Conservation (phyloP, 1,284 basidiomycete genomes). For the Macrocystidia cucumis region DNA sequence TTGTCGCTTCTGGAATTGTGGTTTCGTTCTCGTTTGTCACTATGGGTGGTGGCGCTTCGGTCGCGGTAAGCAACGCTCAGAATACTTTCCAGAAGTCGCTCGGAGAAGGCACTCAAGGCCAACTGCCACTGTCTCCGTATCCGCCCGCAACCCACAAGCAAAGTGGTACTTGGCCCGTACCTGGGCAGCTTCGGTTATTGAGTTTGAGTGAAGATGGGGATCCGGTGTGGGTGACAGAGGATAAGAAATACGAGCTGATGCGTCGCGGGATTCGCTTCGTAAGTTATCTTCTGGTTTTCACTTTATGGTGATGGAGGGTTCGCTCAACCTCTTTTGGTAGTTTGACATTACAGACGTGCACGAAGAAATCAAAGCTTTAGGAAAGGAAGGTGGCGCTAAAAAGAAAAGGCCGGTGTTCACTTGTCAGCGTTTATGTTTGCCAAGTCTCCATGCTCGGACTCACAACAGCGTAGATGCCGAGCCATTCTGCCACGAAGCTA, state of each 20-base stretch:
- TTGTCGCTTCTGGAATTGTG: too few relatives aligned
- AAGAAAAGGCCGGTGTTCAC: conserved; percentile 7
- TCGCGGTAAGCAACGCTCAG: too few relatives aligned
- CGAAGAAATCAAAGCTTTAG: conserved; percentile 18
- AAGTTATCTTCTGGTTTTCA: conserved; percentile 7
- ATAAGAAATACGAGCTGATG: conserved; percentile 26
- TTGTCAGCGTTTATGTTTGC: conserved; percentile 5
- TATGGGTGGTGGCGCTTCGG: too few relatives aligned
- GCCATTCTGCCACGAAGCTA: conserved; percentile 28
- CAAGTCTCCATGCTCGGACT: conserved; percentile 28
- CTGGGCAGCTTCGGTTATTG: conserved; percentile 42
- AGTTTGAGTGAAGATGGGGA: conserved; percentile 33
- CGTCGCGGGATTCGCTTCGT: conserved; percentile 26
- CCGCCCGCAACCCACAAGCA: too few relatives aligned
- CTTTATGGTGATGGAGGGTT: conserved; percentile 1
- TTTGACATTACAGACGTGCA: conserved; percentile 47
- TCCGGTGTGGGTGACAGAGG: conserved; percentile 42
- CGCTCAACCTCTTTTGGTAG: conserved; percentile 13
- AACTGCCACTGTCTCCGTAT: too few relatives aligned
- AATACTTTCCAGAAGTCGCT: too few relatives aligned
- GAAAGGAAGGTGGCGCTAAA: conserved; percentile 18
- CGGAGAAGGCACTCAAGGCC: too few relatives aligned
- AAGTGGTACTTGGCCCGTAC: too few relatives aligned
- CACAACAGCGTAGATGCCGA: too few relatives aligned
- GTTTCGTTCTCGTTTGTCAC: too few relatives aligned